Conservation (phyloP, 352 stramenopile genomes). For the Phytophthora hibernalis region DNA sequence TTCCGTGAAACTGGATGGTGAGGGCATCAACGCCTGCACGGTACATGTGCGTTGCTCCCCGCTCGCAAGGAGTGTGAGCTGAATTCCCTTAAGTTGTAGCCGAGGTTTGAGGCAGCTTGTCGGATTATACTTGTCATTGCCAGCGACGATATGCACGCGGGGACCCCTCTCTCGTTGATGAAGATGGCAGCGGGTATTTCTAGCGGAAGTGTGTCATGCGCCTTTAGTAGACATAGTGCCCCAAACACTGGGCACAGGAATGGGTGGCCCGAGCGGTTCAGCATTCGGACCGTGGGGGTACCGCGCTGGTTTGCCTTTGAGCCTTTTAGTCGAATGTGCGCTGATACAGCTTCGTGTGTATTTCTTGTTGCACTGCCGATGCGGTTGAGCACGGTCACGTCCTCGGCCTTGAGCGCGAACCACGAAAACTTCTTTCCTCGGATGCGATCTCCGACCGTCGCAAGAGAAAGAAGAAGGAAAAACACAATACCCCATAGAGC, state of each 20-base stretch:
- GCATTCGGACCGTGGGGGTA: conserved; percentile 5
- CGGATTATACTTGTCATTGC: not conserved
- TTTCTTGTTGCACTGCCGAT: not conserved
- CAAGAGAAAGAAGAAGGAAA: conserved; percentile 16
- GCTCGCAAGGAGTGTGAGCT: not conserved
- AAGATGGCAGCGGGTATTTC: conserved; percentile 6
- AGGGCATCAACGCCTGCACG: conserved; percentile 1
- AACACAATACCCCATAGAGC: not conserved
- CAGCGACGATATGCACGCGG: not conserved
- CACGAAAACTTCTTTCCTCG: conserved; percentile 2
- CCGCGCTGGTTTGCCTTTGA: conserved; percentile 13
- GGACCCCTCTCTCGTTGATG: not conserved
- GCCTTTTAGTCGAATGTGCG: conserved; percentile 5
- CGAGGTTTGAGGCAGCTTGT: not conserved
- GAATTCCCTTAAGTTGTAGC: not conserved
- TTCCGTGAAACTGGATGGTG: conserved; percentile 4
- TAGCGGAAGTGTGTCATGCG: not conserved
- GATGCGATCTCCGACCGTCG: conserved; percentile 8
- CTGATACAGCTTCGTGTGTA: not conserved
- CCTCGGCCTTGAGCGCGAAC: conserved; percentile 10
- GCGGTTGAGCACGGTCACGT: not conserved
- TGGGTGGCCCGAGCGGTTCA: not conserved
- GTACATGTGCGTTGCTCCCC: conserved; percentile 9
- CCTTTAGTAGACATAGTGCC: not conserved
- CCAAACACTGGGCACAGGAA: conserved; percentile 16